phyloP scores from a whole-genome alignment of 768 basidiomycete genomes.

The Suillus brevipes region DNA sequence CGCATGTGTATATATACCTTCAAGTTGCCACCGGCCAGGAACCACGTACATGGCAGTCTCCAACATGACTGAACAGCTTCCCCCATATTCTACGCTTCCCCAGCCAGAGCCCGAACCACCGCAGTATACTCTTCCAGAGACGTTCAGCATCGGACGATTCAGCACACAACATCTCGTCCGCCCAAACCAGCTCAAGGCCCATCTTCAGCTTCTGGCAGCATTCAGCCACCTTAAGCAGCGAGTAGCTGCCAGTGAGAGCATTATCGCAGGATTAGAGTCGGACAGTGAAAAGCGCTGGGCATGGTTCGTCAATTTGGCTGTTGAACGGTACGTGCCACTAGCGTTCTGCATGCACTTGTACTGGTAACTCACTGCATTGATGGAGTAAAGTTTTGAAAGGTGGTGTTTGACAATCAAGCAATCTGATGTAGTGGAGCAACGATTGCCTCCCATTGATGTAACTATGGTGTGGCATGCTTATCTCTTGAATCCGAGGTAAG shows the following conservation, averaged over 20 bases:
- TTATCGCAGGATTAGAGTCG: conserved; percentile 22
- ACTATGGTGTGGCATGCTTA: conserved; percentile 44
- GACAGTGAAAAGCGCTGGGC: conserved; percentile 34
- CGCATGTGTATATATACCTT: neutral
- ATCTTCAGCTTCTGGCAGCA: conserved; percentile 29
- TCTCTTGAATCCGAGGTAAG: conserved; percentile 39
- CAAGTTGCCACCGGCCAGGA: neutral
- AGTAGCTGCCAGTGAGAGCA: conserved; percentile 19
- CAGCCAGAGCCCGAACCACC: conserved; percentile 12
- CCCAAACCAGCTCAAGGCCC: conserved; percentile 30
- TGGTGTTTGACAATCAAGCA: conserved; percentile 28
- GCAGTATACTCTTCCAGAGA: conserved; percentile 17
- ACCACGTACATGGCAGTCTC: neutral
- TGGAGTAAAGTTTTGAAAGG: conserved; percentile 32
- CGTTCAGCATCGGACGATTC: conserved; percentile 14
- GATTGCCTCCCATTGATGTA: conserved; percentile 39
- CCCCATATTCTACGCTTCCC: conserved; percentile 62
- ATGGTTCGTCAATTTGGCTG: conserved; percentile 40
- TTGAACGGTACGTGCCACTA: conserved; percentile 32
- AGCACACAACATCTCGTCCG: conserved; percentile 18
- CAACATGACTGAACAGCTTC: conserved; percentile 59
- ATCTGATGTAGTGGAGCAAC: conserved; percentile 6
- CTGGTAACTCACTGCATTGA: neutral
- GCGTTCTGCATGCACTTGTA: neutral
- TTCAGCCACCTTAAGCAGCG: conserved; percentile 26